A percentile compares a stretch with the other conserved stretches of the same genome.
phyloP scores from a whole-genome alignment of 306 rosid genomes.

The Quillaja saponaria region DNA sequence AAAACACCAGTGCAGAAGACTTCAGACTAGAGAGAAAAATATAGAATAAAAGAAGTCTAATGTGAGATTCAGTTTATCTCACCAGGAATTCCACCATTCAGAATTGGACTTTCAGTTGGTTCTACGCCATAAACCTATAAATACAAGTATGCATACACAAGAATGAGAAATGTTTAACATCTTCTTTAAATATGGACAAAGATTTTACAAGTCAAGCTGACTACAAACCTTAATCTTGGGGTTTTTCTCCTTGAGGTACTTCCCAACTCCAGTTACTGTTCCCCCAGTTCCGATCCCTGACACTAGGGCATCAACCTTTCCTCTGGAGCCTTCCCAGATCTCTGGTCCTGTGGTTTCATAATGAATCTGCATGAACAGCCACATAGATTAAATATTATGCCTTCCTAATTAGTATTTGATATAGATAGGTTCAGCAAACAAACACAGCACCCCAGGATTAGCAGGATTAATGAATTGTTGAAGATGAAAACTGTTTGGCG shows the following conservation, averaged over 20 bases:
- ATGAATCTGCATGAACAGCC: conserved; percentile 55
- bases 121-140: conserved; percentile 72
- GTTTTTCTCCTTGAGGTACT: conserved; percentile 71
- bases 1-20: no score
- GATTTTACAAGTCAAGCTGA: no score
- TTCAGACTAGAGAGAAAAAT: no score
- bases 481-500: conserved; percentile 53
- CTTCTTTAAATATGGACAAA: no score
- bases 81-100: conserved; percentile 79
- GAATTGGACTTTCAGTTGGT: conserved; percentile 74
- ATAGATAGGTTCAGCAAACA: no score
- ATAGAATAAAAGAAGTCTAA: no score
- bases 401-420: no score
- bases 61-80: not conserved
- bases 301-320: conserved; percentile 64
- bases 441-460: conserved; percentile 65
- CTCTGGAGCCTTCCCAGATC: conserved; percentile 81
- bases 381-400: no score
- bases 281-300: conserved; percentile 90
- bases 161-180: no score
- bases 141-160: not conserved
- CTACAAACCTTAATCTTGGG: conserved; percentile 73
- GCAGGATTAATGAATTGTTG: conserved; percentile 67
- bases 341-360: conserved; percentile 90
- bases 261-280: conserved; percentile 69